Evolutionary conservation across 805 yeast genomes (phyloP).

Genomic region (Groenewaldozyma salmanticensis): DNA sequence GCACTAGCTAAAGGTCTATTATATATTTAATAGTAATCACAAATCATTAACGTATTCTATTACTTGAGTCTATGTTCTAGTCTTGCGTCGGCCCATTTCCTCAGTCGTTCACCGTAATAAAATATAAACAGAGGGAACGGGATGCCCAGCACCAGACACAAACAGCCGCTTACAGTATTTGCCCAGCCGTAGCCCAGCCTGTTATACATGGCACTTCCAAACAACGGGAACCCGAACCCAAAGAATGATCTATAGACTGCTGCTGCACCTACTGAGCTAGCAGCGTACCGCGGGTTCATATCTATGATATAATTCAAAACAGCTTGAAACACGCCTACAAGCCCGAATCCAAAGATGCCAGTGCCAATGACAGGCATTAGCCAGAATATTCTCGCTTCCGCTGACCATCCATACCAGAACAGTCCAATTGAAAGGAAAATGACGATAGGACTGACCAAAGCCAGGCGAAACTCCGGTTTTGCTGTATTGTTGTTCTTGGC

Average conservation of each 20-base stretch:
- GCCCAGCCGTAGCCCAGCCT: conserved; percentile 63
- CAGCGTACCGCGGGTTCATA: conserved; percentile 57
- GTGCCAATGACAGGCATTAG: conserved; percentile 56
- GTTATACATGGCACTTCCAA: conserved; percentile 49
- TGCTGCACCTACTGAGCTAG: conserved; percentile 61
- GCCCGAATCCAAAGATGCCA: conserved; percentile 47
- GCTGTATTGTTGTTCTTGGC: conserved; percentile 41
- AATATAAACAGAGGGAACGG: conserved; percentile 54
- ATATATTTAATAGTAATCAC: no score
- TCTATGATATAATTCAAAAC: conserved; percentile 62
- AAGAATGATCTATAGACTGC: conserved; percentile 56
- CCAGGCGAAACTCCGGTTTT: conserved; percentile 54
- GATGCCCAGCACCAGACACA: conserved; percentile 49
- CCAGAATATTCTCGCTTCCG: conserved; percentile 47
- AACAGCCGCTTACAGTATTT: conserved; percentile 49
- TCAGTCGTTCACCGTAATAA: conserved; percentile 45
- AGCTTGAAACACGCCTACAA: conserved; percentile 58
- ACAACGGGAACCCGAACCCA: conserved; percentile 63
- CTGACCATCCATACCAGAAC: conserved; percentile 67
- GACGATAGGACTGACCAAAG: conserved; percentile 41
- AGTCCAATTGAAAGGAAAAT: conserved; percentile 49
- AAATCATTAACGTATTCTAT: no score
- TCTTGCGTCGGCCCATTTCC: conserved; percentile 44
- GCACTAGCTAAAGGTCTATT: no score
- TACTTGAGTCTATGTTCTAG: no score